Base-by-base conservation (phyloP, 1,284 basidiomycete species). In the Leccinum pachyderme region DNA sequence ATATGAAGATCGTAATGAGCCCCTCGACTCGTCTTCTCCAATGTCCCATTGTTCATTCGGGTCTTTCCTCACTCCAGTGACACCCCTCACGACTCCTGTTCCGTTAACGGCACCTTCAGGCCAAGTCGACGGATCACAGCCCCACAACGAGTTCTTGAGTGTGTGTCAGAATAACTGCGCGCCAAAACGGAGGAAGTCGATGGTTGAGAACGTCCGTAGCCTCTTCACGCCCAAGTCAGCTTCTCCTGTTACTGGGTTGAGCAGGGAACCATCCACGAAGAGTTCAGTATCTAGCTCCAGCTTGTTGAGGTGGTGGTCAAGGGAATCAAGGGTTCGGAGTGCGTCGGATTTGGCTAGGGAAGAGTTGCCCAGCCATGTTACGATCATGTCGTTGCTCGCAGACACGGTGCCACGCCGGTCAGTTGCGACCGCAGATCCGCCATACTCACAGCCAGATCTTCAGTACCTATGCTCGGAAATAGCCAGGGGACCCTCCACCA, bases 11-110 rank as follows among this genome's bases (percentile, higher is more conserved):
- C 51, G 46, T 49, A 55, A 60, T 28, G 64, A 68, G 8, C 56
- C 52, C 24, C 49, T 68, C 6, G 75, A 75, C 44, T 75, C 77
- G 7, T 75, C 81, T 29, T 75, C 78, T 11, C 74, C 78, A 28
- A 68, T 75, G 52, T 82, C 83, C 4, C 77, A 77, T 48, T 76
- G 75, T 58, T 81, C 81, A 12, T 77, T 77, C 12, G 65, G 66
- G 24, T 71, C 75, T 7, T 73, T 74, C 7, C 77, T 72, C 24
- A 67, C 71, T 47, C 71, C 73, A 5, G 71, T 65, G 35, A 80
- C 79, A 50, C 77, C 75, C 27, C 61, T 64, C 32, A 54, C 58
- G 48, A 62, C 45, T 47, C 54, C 63, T 47, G 53, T 58, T 45
- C 65, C 69, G 48, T 62, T 69, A 47, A 65, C 65, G 28, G 56